Percentiles rank a stretch among this genome's conserved stretches.
Conservation (phyloP, 768 basidiomycete species). For the Macrolepiota albuminosa region DNA sequence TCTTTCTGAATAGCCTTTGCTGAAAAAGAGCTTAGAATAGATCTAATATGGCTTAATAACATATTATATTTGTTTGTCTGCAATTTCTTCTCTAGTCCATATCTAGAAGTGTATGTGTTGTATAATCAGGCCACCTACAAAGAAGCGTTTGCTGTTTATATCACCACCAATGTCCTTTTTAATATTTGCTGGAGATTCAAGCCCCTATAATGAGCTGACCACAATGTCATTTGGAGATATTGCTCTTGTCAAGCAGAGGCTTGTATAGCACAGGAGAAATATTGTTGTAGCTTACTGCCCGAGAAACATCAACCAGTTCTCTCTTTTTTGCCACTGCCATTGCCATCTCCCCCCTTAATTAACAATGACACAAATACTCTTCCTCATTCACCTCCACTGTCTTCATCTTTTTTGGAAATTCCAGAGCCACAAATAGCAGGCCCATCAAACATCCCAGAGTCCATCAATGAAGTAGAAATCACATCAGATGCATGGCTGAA, state of each 20-base stretch:
- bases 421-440: too few species aligned
- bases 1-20: slow-evolving; percentile 3
- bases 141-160: neutral
- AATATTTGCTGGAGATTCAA: neutral
- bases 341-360: too few species aligned
- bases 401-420: too few species aligned
- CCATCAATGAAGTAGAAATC: too few species aligned
- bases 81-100: neutral
- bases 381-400: too few species aligned
- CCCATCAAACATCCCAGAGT: too few species aligned
- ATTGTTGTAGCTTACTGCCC: neutral
- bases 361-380: too few species aligned
- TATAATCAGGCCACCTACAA: neutral
- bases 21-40: neutral
- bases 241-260: too few species aligned
- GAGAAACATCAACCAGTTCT: too few species aligned
- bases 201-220: neutral
- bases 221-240: neutral
- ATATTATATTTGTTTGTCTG: neutral
- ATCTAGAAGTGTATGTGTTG: neutral
- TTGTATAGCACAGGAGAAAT: neutral
- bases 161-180: neutral
- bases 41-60: neutral
- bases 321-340: too few species aligned
- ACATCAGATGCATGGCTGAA: too few species aligned